Evolutionary conservation across 192 early-diverging fungal genomes (phyloP), one percentile per base, ranked within the genome.

Genomic region (Umbelopsis vinacea): DNA sequence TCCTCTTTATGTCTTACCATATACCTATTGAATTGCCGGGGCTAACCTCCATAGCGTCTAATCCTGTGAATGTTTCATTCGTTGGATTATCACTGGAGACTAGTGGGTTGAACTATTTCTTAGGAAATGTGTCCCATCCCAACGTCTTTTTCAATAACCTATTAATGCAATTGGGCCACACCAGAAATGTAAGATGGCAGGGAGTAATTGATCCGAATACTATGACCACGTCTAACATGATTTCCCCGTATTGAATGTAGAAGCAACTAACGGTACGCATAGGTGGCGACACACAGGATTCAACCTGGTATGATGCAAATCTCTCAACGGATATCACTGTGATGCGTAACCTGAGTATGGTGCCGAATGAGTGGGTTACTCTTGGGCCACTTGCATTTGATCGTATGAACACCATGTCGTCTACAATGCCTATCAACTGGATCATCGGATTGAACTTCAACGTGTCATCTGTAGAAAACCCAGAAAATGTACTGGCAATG

Each of bases 41-140:
- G 6, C 1, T 12, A 17, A 3, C 26, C 5, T 15, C 15, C 26
- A n/a, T 63, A 17, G 26, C 17, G 57, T 63, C 57, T 14, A 29
- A n/a, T 19, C 57, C 57, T 11, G 26, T 63, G 14, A 63, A 63
- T 63, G 23, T 29, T 19, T 35, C 57, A 0, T 63, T 63, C 33
- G 57, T 63, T 29, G 57, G 57, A 12, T 14, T 63, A 17, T 63
- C 57, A 19, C 26, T 63, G 29, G 57, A 63, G 57, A 29, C 57
- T 0, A 63, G 57, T 35, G 57, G 57, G 3, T n/a, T 63, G 57
- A 35, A 63, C 26, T 63, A 63, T 33, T 63, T 63, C 33, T 26
- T 63, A n/a, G 57, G 57, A 19, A 63, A 63, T n/a, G 14, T 6
- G 0, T 38, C 57, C 15, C 17, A 29, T 37, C 57, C 57, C 17